phyloP scores from a whole-genome alignment of 2,329 filamentous ascomycete species.

The Microcyclospora tardicrescens region DNA sequence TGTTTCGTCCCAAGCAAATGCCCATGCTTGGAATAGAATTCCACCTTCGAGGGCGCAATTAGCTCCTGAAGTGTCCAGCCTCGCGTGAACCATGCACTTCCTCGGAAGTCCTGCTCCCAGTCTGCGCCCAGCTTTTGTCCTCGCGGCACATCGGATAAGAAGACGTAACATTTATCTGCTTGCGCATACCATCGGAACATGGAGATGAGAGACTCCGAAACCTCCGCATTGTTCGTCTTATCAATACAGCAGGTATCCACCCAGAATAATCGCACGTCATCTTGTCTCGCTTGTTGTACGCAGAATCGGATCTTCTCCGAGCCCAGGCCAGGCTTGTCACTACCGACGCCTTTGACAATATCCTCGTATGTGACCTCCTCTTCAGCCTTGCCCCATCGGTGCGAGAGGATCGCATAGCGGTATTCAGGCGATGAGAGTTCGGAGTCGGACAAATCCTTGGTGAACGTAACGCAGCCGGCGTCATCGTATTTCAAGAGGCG shows the following conservation, averaged over 20 bases:
- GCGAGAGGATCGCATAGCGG: slow-evolving; percentile 8
- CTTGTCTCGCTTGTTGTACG: slow-evolving; percentile 3
- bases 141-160: slow-evolving; percentile 7
- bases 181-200: slow-evolving; percentile 14
- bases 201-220: slow-evolving; percentile 10
- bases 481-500: not conserved
- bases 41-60: slow-evolving; percentile 3
- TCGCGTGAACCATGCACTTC: slow-evolving; percentile 6
- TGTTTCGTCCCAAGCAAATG: slow-evolving; percentile 1
- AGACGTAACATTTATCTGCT: slow-evolving; percentile 8
- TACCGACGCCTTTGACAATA: not conserved
- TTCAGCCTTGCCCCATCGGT: slow-evolving; percentile 3
- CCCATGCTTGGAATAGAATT: slow-evolving; percentile 5
- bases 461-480: not conserved
- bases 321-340: slow-evolving; percentile 1
- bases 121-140: not conserved
- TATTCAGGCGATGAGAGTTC: not conserved
- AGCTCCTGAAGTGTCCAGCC: slow-evolving; percentile 10
- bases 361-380: slow-evolving; percentile 6
- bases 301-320: slow-evolving; percentile 2
- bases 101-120: slow-evolving; percentile 1
- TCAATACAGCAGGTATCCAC: slow-evolving; percentile 14
- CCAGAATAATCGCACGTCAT: slow-evolving; percentile 10
- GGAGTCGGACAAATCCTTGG: not conserved
- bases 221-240: slow-evolving; percentile 9